Base-by-base conservation (phyloP, 1,284 basidiomycete species). In the Austropuccinia psidii region DNA sequence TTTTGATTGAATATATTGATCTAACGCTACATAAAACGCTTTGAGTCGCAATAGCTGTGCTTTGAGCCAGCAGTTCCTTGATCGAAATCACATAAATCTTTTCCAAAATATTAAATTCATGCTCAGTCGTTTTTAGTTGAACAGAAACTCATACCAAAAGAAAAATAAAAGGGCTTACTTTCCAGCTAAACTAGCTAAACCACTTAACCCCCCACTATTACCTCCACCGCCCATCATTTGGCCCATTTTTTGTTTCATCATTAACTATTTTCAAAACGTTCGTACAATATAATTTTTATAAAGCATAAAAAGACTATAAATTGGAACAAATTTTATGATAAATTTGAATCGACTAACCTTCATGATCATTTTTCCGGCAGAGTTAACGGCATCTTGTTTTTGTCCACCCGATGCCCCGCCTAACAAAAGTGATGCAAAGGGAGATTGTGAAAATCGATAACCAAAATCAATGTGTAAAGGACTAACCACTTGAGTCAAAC, bases 341-440 rank as follows among this genome's bases (percentile, higher is more conserved):
- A 29, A 43, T 4, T 1, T 45, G 27, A 45, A 24, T 31, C 19
- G 29, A 17, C 17, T 31, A 6, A 50, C 68, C 55, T 72, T 72
- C 68, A 72, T 72, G 19, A 72, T 58, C 68, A 72, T 72, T 33
- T 31, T 50, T 11, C 68, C 68, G 19, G 68, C 68, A 19, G 68
- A 72, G 39, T 72, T 72, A 27, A 72, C 68, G 24, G 58, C 68
- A 50, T 72, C 68, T 61, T 72, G 68, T 49, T 72, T 72, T 52
- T 49, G 54, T 19, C 68, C 68, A 39, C 21, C 21, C 27, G 68
- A 21, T 33, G 68, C 68, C 21, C 68, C 68, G 41, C 68, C 68
- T 72, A 35, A 39, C 35, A 17, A 43, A n/a, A n/a, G n/a, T n/a
- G n/a, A n/a, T n/a, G n/a, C n/a, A n/a, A n/a, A n/a, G n/a, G n/a